Conservation (phyloP, 768 basidiomycete species). For the Gloeostereum incarnatum region DNA sequence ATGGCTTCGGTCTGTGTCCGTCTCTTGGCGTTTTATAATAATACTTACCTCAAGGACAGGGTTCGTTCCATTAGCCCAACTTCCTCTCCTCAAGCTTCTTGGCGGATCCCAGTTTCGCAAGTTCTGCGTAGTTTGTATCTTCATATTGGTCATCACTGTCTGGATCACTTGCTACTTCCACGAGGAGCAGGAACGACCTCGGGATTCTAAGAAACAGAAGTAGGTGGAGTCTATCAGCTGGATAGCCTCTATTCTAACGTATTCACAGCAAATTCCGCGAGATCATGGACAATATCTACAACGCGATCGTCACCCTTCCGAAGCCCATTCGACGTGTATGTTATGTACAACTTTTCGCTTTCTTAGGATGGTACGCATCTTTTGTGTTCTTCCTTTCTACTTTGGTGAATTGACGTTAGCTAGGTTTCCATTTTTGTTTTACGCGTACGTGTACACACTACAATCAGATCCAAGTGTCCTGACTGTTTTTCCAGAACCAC, state of each 20-base stretch:
- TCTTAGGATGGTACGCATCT: slow-evolving; percentile 81
- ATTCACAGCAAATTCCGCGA: slow-evolving; percentile 52
- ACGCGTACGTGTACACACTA: slow-evolving; percentile 43
- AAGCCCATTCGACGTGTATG: slow-evolving; percentile 83
- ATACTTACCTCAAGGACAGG: slow-evolving; percentile 33
- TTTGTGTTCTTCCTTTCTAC: not conserved
- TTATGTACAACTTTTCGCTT: slow-evolving; percentile 89
- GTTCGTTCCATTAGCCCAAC: slow-evolving; percentile 76
- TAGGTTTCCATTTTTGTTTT: slow-evolving; percentile 95
- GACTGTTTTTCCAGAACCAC: slow-evolving; percentile 54
- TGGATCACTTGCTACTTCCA: slow-evolving; percentile 84
- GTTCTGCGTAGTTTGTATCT: slow-evolving; percentile 81
- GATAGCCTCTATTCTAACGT: not conserved
- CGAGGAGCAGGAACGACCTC: slow-evolving; percentile 64
- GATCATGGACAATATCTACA: slow-evolving; percentile 70
- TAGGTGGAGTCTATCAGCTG: slow-evolving; percentile 12
- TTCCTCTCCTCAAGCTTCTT: slow-evolving; percentile 70
- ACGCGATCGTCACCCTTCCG: slow-evolving; percentile 66
- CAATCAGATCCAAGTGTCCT: not conserved
- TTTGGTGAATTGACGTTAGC: slow-evolving; percentile 5
- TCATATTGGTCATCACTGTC: slow-evolving; percentile 73
- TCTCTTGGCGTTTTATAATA: not conserved
- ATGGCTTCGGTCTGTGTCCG: slow-evolving; percentile 63
- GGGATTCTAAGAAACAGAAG: slow-evolving; percentile 31
- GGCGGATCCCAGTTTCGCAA: slow-evolving; percentile 95